Conservation (phyloP, 441 rosid species). For the Euphorbia neoarborescens region DNA sequence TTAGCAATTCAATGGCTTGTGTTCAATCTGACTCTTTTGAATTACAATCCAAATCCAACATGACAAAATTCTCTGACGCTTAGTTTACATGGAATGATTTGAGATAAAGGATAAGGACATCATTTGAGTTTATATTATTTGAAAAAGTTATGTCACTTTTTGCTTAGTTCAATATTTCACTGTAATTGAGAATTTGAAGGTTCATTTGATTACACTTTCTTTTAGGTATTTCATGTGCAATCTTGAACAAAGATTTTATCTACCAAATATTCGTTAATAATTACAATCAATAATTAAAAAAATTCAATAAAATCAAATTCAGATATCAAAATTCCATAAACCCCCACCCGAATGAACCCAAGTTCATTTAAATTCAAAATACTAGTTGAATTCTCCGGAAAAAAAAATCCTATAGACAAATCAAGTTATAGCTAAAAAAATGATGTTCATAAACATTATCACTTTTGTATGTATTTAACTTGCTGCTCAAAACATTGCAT, state of each 20-base stretch:
- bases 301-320: neutral
- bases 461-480: neutral
- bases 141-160: neutral
- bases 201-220: neutral
- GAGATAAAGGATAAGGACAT: neutral
- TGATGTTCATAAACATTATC: neutral
- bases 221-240: neutral
- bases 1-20: neutral
- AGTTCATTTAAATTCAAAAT: neutral
- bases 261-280: neutral
- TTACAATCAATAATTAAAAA: neutral
- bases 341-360: neutral
- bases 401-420: neutral
- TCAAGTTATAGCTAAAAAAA: neutral
- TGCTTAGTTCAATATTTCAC: neutral
- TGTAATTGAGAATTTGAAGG: neutral
- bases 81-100: neutral
- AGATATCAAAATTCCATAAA: conserved; percentile 1
- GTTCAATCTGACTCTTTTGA: neutral
- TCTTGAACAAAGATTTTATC: neutral
- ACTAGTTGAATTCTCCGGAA: neutral
- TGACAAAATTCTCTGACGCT: neutral
- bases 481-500: neutral
- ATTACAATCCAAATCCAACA: neutral
- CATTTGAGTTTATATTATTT: neutral